Conservation (phyloP, 345 rosid genomes). For the Dipteronia sinensis region DNA sequence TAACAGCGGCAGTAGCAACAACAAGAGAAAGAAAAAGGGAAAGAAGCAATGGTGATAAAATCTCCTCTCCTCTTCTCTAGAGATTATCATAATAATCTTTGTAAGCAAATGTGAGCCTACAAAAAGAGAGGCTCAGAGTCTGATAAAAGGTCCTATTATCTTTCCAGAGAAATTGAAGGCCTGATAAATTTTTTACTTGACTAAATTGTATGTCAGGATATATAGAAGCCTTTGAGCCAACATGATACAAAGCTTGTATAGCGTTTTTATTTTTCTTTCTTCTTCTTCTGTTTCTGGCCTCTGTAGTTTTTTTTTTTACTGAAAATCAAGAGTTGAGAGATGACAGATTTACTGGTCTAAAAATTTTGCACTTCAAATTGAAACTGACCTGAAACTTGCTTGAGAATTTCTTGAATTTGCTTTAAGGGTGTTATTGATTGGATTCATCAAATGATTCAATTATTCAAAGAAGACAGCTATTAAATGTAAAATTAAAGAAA, state of each 20-base stretch:
- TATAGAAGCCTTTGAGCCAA: constrained; percentile 9
- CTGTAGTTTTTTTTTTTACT: not conserved
- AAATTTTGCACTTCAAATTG: not conserved
- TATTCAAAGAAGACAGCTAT: not conserved
- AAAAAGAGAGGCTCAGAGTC: constrained; percentile 7
- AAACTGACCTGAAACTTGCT: not conserved
- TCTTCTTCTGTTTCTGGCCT: not conserved
- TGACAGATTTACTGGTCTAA: not conserved
- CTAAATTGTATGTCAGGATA: constrained; percentile 10
- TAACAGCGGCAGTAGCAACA: constrained; percentile 40
- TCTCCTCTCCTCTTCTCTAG: constrained; percentile 5
- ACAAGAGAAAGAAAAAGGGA: constrained; percentile 78
- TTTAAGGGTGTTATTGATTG: not conserved
- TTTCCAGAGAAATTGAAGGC: not conserved
- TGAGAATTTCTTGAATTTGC: too few relatives aligned
- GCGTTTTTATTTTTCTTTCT: constrained; percentile 2
- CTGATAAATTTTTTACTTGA: constrained; percentile 4
- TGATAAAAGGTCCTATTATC: constrained; percentile 12
- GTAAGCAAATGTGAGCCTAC: constrained; percentile 16
- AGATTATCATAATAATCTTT: constrained; percentile 2
- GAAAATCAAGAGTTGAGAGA: not conserved
- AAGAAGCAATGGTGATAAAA: constrained; percentile 70
- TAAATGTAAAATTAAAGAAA: too few relatives aligned
- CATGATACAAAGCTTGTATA: constrained; percentile 29
- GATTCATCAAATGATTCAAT: not conserved